Evolutionary conservation across 2,329 filamentous ascomycete genomes (phyloP), one percentile per base, ranked within the genome.

Genomic region (Bretziella fagacearum): DNA sequence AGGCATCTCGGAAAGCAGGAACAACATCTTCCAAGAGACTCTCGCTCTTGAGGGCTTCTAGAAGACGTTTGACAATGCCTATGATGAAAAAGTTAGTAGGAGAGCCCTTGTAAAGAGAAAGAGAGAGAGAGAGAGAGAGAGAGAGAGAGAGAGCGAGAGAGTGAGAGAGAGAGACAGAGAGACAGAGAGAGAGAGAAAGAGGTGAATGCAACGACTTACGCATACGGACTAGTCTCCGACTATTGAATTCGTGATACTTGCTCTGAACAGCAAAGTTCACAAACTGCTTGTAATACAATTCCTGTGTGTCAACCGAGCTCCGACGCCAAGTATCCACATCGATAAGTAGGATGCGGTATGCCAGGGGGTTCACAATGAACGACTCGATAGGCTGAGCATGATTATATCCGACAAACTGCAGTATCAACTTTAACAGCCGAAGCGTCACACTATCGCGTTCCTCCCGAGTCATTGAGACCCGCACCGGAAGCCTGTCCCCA

Each of bases 311-410:
- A 4, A 76, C 59, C 27, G 83, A 79, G 18, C 82, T 83, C 61
- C 77, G 79, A 53, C 89, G 76, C 91, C 91, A 98, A 17, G 89
- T 81, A 56, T 95, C 89, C 54, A 93, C 76, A 61, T 98, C 91
- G 46, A 96, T 84, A 23, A 98, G 70, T 15, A 98, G 68, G 27
- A 94, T 80, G 39, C 91, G 79, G 62, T 96, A 98, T 3, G 89
- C 91, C 52, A 98, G 70, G 0, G 91, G 89, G 56, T 98, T 98
- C 54, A 93, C 83, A 58, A 98, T 93, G 55, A 95, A 84, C 1
- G 89, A 95, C 49, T 89, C 80, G 49, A 85, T 76, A 1, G 86
- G 84, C 27, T 78, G 71, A n/a, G 73, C 66, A 53, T 81, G 78
- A 52, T 87, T 79, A 60, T 93, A 96, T 2, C 91, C 91, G 50